Base-by-base conservation (phyloP, 805 yeast species). In the Cyberlindnera misumaiensis region DNA sequence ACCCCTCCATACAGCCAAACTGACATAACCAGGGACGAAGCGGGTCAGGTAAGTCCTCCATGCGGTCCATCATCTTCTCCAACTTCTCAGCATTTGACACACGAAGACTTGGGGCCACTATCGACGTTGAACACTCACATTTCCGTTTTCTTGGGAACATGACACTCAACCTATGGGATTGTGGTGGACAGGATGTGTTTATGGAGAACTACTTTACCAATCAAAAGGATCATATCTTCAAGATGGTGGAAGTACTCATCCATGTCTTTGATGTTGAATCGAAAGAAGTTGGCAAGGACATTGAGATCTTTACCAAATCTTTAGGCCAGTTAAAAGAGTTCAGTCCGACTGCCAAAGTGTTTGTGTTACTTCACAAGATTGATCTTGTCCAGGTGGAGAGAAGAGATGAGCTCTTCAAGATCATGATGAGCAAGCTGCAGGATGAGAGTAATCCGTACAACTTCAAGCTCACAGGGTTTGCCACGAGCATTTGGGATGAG, bases 101-200 rank as follows among this genome's bases (percentile, higher is more conserved):
- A 3, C 72, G 97, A 46, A 70, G 97, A 41, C 63, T 93, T 11
- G 97, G 97, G 2, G 97, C 98, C 10, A 93, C 98, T 0, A 89
- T 93, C 41, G 98, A 93, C 56, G 97, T 93, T n/a, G 98, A 93
- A 56, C 96, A 93, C 56, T 87, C 97, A 2, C 96, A 90, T 62
- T 64, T 93, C 40, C 68, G 97, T 36, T 89, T 93, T 53, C 67
- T 93, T 42, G 96, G 96, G 1, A 89, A 90, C 58, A 87, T 93
- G 94, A 88, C 97, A 1, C 67, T 93, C 33, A 90, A 90, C 53
- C 66, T 93, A 16, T 89, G 97, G 97, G 98, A 93, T 60, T 93
- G 98, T 63, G 98, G 97, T 53, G 96, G 96, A 3, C 98, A 93
- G 58, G 97, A 93, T 59, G 87, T 83, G 2, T 93, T 89, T 49